Percentiles rank a stretch among this genome's conserved stretches.
Conservation (phyloP, 768 basidiomycete species). For the Boletus rufocinnamomeus region DNA sequence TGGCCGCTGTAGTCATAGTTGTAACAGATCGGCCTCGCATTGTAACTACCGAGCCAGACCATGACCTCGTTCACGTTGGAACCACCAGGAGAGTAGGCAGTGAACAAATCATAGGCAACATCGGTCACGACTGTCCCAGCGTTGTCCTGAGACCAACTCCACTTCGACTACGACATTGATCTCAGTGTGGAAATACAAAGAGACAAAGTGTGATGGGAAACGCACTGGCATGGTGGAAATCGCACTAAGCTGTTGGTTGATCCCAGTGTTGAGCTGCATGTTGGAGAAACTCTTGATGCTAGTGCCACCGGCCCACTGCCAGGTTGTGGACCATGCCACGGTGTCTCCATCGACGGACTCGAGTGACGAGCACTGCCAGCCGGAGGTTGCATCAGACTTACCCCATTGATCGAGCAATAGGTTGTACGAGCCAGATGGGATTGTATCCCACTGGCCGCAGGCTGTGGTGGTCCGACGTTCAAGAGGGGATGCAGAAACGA, state of each 20-base stretch:
- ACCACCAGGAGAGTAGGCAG: constrained; percentile 51
- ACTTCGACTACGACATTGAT: constrained; percentile 42
- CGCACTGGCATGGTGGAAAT: constrained; percentile 59
- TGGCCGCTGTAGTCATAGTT: constrained; percentile 47
- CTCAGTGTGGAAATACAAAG: background rate
- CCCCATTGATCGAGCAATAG: constrained; percentile 54
- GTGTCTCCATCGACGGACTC: constrained; percentile 42
- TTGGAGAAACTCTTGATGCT: constrained; percentile 66
- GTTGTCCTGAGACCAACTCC: constrained; percentile 55
- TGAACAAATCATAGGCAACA: constrained; percentile 67
- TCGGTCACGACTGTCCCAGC: constrained; percentile 50
- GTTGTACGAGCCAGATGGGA: constrained; percentile 47
- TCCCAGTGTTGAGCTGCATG: constrained; percentile 48
- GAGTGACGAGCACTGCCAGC: constrained; percentile 53
- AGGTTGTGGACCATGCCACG: constrained; percentile 53
- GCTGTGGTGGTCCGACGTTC: background rate
- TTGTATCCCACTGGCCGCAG: constrained; percentile 55
- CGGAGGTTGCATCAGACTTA: constrained; percentile 41
- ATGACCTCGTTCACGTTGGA: constrained; percentile 51
- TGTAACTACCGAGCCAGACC: constrained; percentile 65
- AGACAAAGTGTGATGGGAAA: background rate
- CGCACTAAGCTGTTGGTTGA: constrained; percentile 54
- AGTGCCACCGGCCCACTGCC: constrained; percentile 53
- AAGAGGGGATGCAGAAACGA: constrained; percentile 19
- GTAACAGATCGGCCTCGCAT: constrained; percentile 58